Evolutionary conservation across 331 rosid genomes (phyloP).

Genomic region (Pyrus hybrid): DNA sequence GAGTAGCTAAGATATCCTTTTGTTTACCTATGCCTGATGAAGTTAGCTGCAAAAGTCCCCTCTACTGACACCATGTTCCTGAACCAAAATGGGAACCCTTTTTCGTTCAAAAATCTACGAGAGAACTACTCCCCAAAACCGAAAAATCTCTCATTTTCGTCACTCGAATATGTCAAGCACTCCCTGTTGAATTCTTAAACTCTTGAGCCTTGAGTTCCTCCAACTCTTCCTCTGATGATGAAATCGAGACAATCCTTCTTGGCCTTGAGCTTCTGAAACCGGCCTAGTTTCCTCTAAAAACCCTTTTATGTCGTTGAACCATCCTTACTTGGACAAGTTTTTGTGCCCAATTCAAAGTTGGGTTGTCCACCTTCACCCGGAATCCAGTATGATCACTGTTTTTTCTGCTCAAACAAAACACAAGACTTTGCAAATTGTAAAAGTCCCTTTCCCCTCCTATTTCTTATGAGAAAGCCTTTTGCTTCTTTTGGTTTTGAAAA

Average conservation of each 20-base stretch:
- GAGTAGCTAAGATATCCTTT: background rate
- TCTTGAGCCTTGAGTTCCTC: conserved; percentile 31
- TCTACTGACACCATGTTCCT: conserved; percentile 96
- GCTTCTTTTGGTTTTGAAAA: conserved; percentile 49
- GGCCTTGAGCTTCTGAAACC: conserved; percentile 36
- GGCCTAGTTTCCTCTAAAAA: conserved; percentile 31
- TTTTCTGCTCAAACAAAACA: conserved; percentile 61
- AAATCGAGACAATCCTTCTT: conserved; percentile 42
- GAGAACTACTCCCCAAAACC: conserved; percentile 97
- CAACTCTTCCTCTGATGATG: conserved; percentile 53
- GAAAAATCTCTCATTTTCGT: conserved; percentile 62
- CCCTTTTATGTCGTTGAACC: conserved; percentile 30
- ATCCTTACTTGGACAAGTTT: conserved; percentile 17
- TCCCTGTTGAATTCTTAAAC: conserved; percentile 63
- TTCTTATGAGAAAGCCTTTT: conserved; percentile 32
- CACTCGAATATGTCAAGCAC: conserved; percentile 77
- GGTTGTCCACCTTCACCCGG: conserved; percentile 64
- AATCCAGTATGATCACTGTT: conserved; percentile 59
- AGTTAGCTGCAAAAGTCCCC: conserved; percentile 95
- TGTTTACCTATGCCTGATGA: conserved; percentile 76
- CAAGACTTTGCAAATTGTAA: conserved; percentile 65
- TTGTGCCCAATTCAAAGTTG: conserved; percentile 26
- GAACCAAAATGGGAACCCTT: conserved; percentile 85
- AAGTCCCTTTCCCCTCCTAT: conserved; percentile 35
- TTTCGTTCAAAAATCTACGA: conserved; percentile 82